A percentile compares a stretch with the other conserved stretches of the same genome.
Conservation (phyloP, 106 monocot genomes). For the Dioscorea alata region DNA sequence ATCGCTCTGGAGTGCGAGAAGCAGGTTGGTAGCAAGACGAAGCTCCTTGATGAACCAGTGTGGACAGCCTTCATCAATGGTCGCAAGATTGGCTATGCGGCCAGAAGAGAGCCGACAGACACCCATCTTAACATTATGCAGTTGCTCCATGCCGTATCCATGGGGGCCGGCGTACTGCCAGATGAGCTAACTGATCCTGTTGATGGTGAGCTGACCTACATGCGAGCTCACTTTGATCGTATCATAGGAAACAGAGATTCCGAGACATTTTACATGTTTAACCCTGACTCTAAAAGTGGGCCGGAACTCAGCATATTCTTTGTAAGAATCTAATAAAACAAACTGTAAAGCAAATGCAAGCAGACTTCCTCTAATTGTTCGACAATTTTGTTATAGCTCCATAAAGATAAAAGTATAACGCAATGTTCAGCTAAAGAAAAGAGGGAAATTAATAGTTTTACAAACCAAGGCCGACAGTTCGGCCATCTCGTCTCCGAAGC, state of each 20-base stretch:
- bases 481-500: slow-evolving; percentile 85
- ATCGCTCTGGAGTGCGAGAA: slow-evolving; percentile 59
- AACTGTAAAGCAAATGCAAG: background rate
- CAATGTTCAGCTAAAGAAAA: background rate
- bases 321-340: slow-evolving; percentile 28
- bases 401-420: too few relatives aligned
- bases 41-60: slow-evolving; percentile 38
- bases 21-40: slow-evolving; percentile 16
- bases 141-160: slow-evolving; percentile 40
- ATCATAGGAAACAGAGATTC: slow-evolving; percentile 45
- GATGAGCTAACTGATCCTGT: slow-evolving; percentile 4
- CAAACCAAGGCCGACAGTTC: slow-evolving; percentile 93
- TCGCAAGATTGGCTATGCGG: slow-evolving; percentile 30
- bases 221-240: slow-evolving; percentile 41
- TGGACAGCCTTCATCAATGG: slow-evolving; percentile 52
- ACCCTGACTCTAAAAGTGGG: slow-evolving; percentile 28
- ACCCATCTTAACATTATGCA: slow-evolving; percentile 35
- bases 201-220: slow-evolving; percentile 50
- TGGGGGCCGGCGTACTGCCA: slow-evolving; percentile 56
- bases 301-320: slow-evolving; percentile 60
- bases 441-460: slow-evolving; percentile 7
- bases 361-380: background rate
- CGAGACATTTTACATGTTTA: slow-evolving; percentile 59
- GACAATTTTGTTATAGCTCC: too few relatives aligned
- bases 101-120: slow-evolving; percentile 30